These are phyloP conservation scores for Neurospora tetraspora DNA, from an alignment of 495 filamentous ascomycete genomes.

Conservation along the genomic window DNA sequence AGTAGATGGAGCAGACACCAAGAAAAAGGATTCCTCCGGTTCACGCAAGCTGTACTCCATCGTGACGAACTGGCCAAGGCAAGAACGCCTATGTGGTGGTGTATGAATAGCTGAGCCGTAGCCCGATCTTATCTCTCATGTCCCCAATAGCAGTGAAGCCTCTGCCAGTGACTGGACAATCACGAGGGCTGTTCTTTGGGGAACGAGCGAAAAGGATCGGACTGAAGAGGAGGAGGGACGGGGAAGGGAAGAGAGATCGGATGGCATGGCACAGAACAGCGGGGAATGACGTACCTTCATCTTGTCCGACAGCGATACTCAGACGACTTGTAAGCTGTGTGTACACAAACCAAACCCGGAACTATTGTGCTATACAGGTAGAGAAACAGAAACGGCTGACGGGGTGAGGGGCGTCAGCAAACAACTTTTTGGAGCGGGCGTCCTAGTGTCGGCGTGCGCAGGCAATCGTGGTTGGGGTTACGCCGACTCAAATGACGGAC, in stretches of 20 bases:
- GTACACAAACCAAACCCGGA: slow-evolving; percentile 2
- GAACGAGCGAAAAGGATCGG: not conserved
- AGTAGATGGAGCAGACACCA: not conserved
- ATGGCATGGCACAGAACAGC: slow-evolving; percentile 9
- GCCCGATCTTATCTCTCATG: not conserved
- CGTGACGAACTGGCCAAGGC: not conserved
- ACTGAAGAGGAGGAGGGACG: slow-evolving; percentile 3
- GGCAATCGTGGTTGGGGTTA: slow-evolving; percentile 16
- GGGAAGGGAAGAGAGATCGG: slow-evolving; percentile 6
- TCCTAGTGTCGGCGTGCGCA: slow-evolving; percentile 10
- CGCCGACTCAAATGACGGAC: slow-evolving; percentile 9
- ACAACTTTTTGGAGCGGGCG: slow-evolving; percentile 3
- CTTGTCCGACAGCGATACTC: slow-evolving; percentile 19
- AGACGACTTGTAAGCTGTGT: slow-evolving; percentile 3
- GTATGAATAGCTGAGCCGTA: not conserved
- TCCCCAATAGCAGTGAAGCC: not conserved
- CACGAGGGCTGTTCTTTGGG: not conserved
- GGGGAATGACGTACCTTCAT: slow-evolving; percentile 42
- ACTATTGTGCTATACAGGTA: slow-evolving; percentile 1
- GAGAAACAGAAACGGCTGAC: not conserved
- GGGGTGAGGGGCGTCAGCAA: slow-evolving; percentile 8
- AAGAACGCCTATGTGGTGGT: not conserved
- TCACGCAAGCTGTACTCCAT: not conserved
- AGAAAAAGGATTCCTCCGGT: not conserved
- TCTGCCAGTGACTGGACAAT: not conserved